Conservation (phyloP, 140 eudicot species). For the Cichorium intybus region DNA sequence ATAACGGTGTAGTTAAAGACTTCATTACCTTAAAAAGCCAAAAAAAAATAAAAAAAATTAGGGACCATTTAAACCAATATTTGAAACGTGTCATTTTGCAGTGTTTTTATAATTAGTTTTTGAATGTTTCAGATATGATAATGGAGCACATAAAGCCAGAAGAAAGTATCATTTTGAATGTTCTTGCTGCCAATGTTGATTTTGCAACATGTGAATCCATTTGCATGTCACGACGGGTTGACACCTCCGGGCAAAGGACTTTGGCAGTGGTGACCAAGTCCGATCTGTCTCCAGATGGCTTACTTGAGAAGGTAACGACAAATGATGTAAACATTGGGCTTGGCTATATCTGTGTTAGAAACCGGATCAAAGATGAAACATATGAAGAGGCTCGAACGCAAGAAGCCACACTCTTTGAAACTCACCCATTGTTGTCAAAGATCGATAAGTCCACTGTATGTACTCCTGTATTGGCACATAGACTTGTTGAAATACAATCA, state of each 20-base stretch:
- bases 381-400: conserved; percentile 37
- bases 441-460: conserved; percentile 45
- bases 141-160: conserved; percentile 28
- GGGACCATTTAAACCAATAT: too few relatives aligned
- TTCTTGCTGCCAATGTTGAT: conserved; percentile 19
- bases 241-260: conserved; percentile 28
- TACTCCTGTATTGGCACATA: conserved; percentile 37
- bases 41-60: too few relatives aligned
- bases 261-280: conserved; percentile 39
- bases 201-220: conserved; percentile 25
- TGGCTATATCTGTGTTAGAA: conserved; percentile 33
- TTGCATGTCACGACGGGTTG: conserved; percentile 27
- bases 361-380: conserved; percentile 34
- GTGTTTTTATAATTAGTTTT: background rate
- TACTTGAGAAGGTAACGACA: conserved; percentile 24
- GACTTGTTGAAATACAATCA: conserved; percentile 35
- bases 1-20: too few relatives aligned
- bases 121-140: conserved; percentile 7
- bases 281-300: conserved; percentile 29
- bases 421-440: conserved; percentile 35
- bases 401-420: conserved; percentile 34
- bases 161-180: conserved; percentile 28
- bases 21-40: too few relatives aligned
- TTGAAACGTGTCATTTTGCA: too few relatives aligned
- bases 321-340: conserved; percentile 36